Evolutionary conservation across 2,329 filamentous ascomycete genomes (phyloP).

Genomic region (Colletotrichum camelliae): DNA sequence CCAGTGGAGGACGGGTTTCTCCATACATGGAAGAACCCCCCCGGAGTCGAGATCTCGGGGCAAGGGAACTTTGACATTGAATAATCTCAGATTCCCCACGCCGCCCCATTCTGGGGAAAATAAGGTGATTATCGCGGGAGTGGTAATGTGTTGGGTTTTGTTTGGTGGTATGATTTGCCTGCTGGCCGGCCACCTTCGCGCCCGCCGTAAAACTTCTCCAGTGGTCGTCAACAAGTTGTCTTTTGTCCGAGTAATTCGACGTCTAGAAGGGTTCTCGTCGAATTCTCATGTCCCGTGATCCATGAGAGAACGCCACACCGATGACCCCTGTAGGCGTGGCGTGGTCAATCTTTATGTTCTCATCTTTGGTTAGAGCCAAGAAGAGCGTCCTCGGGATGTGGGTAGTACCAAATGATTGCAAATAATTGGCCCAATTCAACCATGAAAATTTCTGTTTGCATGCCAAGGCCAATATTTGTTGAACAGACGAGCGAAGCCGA

Average conservation of each 20-base stretch:
- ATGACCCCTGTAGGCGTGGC: not conserved
- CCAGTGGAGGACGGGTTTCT: not conserved
- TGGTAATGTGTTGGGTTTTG: not conserved
- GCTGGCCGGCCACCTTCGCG: not conserved
- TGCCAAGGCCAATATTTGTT: not conserved
- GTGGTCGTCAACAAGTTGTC: no score
- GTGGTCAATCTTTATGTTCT: not conserved
- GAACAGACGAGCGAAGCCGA: not conserved
- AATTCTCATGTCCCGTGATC: not conserved
- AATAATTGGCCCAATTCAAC: not conserved
- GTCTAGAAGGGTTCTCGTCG: not conserved
- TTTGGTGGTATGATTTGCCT: not conserved
- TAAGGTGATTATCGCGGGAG: not conserved
- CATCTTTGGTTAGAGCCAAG: not conserved
- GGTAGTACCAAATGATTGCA: not conserved
- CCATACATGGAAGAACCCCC: not conserved
- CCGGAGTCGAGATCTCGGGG: not conserved
- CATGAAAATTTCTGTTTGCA: not conserved
- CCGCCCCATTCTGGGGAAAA: not conserved
- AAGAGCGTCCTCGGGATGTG: not conserved
- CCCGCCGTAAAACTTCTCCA: not conserved
- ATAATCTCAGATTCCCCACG: not conserved
- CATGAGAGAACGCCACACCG: not conserved
- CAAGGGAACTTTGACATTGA: not conserved
- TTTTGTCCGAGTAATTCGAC: not conserved